A percentile compares a stretch with the other conserved stretches of the same genome.
Conservation (phyloP, 2,329 filamentous ascomycete genomes). For the Alternaria burnsii region DNA sequence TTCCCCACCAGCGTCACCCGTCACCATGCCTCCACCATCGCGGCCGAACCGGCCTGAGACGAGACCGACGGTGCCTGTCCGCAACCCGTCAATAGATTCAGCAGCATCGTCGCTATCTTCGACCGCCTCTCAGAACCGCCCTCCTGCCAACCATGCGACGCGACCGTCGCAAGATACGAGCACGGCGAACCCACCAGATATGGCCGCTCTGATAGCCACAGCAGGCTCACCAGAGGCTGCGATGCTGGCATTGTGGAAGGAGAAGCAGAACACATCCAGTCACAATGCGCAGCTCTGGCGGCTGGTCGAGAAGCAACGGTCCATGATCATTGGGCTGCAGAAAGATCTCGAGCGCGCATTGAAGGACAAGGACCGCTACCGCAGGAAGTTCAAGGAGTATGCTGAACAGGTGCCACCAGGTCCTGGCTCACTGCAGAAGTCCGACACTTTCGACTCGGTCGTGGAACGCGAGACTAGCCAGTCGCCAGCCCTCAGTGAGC, state of each 20-base stretch:
- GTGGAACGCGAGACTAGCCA: constrained; percentile 49
- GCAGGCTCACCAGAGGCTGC: constrained; percentile 90
- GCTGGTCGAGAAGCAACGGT: constrained; percentile 92
- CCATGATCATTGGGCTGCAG: constrained; percentile 92
- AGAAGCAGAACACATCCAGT: constrained; percentile 86
- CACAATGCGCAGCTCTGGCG: constrained; percentile 96
- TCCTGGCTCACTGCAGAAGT: constrained; percentile 44
- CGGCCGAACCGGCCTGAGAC: constrained; percentile 46
- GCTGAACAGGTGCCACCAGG: constrained; percentile 57
- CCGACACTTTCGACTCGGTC: constrained; percentile 45
- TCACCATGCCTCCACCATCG: constrained; percentile 48
- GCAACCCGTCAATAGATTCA: constrained; percentile 91
- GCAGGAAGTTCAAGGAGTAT: constrained; percentile 85
- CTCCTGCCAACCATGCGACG: constrained; percentile 64
- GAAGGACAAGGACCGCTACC: constrained; percentile 94
- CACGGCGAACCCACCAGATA: constrained; percentile 72
- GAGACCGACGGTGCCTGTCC: constrained; percentile 56
- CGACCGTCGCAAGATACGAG: constrained; percentile 63
- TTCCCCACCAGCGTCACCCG: constrained; percentile 47
- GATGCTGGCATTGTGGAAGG: constrained; percentile 86
- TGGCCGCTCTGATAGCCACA: constrained; percentile 78
- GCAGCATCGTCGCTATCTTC: constrained; percentile 73
- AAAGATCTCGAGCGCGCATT: constrained; percentile 90
- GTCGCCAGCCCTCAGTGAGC: constrained; percentile 49
- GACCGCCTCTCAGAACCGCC: constrained; percentile 58